Conservation (phyloP, 768 basidiomycete genomes). For the Rossbeevera mucosa region DNA sequence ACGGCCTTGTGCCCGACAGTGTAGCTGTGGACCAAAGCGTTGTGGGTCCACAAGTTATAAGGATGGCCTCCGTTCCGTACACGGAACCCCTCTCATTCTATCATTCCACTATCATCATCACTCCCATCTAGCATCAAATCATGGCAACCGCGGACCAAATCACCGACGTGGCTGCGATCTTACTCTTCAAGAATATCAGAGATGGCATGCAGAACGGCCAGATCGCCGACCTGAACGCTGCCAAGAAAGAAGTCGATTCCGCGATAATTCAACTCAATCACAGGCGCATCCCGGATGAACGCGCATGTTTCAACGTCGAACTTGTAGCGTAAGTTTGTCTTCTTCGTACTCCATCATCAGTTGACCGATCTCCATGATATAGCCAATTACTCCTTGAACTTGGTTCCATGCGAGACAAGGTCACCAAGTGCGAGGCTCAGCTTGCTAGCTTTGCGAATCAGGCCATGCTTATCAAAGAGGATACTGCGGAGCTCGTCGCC, state of each 20-base stretch:
- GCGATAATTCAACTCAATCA: conserved; percentile 9
- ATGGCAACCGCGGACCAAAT: conserved; percentile 5
- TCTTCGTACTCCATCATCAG: no score
- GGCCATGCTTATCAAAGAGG: conserved; percentile 3
- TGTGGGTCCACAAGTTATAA: conserved; percentile 10
- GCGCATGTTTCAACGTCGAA: not conserved
- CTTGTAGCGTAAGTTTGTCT: conserved; percentile 4
- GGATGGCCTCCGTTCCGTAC: conserved; percentile 1
- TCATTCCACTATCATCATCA: conserved; percentile 1
- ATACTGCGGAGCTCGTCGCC: conserved; percentile 1
- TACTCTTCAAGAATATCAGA: conserved; percentile 10
- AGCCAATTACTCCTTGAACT: conserved; percentile 13
- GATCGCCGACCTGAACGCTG: conserved; percentile 3
- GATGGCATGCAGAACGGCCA: conserved; percentile 10
- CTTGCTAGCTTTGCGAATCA: conserved; percentile 3
- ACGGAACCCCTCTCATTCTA: not conserved
- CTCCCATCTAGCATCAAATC: not conserved
- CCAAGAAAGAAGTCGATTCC: conserved; percentile 7
- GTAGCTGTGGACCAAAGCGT: conserved; percentile 4
- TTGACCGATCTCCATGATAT: not conserved
- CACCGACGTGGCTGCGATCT: conserved; percentile 1
- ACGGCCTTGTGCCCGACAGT: not conserved
- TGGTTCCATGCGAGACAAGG: conserved; percentile 1
- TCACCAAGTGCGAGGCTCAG: conserved; percentile 7
- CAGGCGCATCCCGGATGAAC: not conserved